These are phyloP conservation scores for Tetrahymena borealis DNA, from an alignment of 73 alveolate genomes.

Conservation along the genomic window DNA sequence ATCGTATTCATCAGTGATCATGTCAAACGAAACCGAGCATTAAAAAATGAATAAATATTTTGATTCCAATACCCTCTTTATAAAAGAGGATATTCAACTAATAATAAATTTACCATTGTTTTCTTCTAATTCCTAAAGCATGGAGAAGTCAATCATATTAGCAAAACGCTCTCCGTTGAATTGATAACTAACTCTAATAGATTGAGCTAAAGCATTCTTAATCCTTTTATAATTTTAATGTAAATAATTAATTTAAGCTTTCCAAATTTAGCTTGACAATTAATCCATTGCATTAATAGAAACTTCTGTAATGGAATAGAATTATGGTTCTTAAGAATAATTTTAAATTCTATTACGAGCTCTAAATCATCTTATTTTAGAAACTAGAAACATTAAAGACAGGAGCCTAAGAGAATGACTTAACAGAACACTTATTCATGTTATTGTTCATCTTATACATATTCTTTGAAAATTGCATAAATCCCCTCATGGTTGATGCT, in stretches of 20 bases:
- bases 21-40: neutral
- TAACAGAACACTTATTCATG: neutral
- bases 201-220: neutral
- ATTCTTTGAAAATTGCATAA: neutral
- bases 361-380: neutral
- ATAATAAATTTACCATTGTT: neutral
- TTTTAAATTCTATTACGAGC: neutral
- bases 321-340: neutral
- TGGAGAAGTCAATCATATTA: neutral
- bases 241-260: neutral
- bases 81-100: neutral
- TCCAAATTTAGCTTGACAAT: neutral
- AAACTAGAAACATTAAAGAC: neutral
- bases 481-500: neutral
- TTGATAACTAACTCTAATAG: neutral
- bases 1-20: neutral
- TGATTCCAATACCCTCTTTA: neutral
- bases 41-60: neutral
- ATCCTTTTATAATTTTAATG: neutral
- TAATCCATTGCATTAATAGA: neutral
- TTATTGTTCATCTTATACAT: neutral
- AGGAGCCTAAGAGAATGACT: neutral
- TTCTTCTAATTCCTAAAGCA: neutral
- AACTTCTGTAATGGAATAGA: neutral
- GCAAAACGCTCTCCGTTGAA: neutral